A percentile compares a stretch with the other conserved stretches of the same genome.
Conservation (phyloP, 352 stramenopile genomes). For the Peronospora destructor region DNA sequence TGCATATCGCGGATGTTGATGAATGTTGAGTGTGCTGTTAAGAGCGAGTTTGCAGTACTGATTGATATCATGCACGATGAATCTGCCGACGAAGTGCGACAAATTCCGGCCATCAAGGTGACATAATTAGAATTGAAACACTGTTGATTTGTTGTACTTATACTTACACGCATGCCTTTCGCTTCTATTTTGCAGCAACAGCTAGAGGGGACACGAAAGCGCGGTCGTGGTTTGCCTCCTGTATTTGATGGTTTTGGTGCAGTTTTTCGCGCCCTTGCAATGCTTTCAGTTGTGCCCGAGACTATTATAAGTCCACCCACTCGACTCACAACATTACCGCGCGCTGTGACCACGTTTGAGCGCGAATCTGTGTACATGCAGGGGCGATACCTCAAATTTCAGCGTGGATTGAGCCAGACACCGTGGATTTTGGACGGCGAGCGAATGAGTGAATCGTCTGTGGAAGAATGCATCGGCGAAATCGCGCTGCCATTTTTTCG, state of each 20-base stretch:
- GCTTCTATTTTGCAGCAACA: conserved; percentile 50
- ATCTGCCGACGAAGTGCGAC: conserved; percentile 63
- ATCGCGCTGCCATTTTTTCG: conserved; percentile 60
- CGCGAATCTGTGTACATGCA: conserved; percentile 84
- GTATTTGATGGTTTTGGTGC: conserved; percentile 75
- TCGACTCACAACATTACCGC: conserved; percentile 33
- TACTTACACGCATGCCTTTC: neutral
- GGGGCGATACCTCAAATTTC: conserved; percentile 88
- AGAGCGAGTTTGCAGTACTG: conserved; percentile 60
- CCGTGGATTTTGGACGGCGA: conserved; percentile 86
- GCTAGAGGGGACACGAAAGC: conserved; percentile 58
- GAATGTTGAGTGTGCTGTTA: conserved; percentile 43
- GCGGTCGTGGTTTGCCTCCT: conserved; percentile 46
- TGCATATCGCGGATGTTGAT: conserved; percentile 42
- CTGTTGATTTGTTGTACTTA: neutral
- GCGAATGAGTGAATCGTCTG: conserved; percentile 80
- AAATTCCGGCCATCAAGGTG: conserved; percentile 73
- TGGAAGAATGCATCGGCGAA: conserved; percentile 86
- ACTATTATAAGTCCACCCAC: conserved; percentile 52
- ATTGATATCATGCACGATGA: conserved; percentile 64
- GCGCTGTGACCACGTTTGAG: conserved; percentile 41
- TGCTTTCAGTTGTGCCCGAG: conserved; percentile 40
- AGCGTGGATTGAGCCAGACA: conserved; percentile 86
- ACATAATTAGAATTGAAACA: neutral
- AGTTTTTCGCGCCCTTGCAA: conserved; percentile 53